A percentile compares a stretch with the other conserved stretches of the same genome.
phyloP scores from a whole-genome alignment of 257 asterid species.

The Solanum boliviense region DNA sequence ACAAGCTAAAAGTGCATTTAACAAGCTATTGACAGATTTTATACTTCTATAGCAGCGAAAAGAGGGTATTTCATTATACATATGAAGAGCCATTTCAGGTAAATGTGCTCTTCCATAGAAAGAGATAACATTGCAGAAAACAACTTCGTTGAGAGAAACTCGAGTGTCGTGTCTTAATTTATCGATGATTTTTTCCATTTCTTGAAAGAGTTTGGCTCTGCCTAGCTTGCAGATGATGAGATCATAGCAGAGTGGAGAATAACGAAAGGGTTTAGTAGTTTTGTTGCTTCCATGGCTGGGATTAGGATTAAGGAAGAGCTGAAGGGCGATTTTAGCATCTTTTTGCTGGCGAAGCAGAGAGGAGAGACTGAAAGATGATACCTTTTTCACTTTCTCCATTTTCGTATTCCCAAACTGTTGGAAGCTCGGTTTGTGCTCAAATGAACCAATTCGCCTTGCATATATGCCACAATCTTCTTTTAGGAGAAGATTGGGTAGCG shows the following conservation, averaged over 20 bases:
- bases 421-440: no score
- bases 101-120: conserved; percentile 57
- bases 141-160: conserved; percentile 40
- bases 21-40: conserved; percentile 50
- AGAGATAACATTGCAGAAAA: conserved; percentile 51
- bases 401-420: background rate
- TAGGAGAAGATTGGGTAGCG: background rate
- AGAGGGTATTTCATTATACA: conserved; percentile 46
- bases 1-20: conserved; percentile 40
- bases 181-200: conserved; percentile 46
- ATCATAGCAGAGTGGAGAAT: conserved; percentile 63
- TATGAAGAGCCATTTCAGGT: conserved; percentile 36
- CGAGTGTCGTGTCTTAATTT: conserved; percentile 40
- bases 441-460: background rate
- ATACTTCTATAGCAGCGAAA: conserved; percentile 53
- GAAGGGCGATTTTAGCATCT: conserved; percentile 51
- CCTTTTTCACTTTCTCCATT: conserved; percentile 39
- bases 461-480: background rate
- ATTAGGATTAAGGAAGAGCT: conserved; percentile 65
- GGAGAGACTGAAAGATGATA: conserved; percentile 64
- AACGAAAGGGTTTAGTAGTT: conserved; percentile 38
- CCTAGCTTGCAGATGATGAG: conserved; percentile 76
- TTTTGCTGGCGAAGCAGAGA: conserved; percentile 64
- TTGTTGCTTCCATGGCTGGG: conserved; percentile 23
- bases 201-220: conserved; percentile 53